Conservation (phyloP, 495 filamentous ascomycete species). For the Mycothermus thermophilus region DNA sequence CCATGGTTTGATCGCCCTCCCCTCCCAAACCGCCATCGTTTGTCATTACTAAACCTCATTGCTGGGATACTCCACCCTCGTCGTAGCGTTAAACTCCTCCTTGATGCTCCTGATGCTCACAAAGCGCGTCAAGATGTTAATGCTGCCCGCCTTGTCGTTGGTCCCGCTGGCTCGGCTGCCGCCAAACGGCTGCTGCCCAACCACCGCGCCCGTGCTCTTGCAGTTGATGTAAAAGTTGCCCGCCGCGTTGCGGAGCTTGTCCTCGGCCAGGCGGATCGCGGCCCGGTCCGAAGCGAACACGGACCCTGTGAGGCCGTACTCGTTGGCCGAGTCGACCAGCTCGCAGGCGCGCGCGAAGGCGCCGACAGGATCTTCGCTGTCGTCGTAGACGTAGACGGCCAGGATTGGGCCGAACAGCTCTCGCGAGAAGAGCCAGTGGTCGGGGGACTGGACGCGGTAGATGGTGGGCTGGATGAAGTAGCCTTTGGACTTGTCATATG, state of each 20-base stretch:
- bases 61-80: constrained; percentile 65
- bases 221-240: constrained; percentile 92
- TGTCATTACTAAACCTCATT: too few species aligned
- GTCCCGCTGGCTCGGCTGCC: constrained; percentile 76
- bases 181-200: constrained; percentile 87
- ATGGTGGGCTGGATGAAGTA: constrained; percentile 64
- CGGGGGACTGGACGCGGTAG: constrained; percentile 45
- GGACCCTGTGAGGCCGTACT: constrained; percentile 68
- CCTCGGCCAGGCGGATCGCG: constrained; percentile 53
- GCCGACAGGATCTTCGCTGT: constrained; percentile 36
- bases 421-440: constrained; percentile 51
- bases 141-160: constrained; percentile 82
- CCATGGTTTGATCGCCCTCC: too few species aligned
- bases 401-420: constrained; percentile 73
- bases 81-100: constrained; percentile 67
- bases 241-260: constrained; percentile 60
- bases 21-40: too few species aligned
- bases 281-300: constrained; percentile 63
- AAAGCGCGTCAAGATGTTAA: constrained; percentile 60
- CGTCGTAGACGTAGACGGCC: constrained; percentile 57
- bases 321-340: constrained; percentile 48
- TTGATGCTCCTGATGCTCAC: constrained; percentile 77
- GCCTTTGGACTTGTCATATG: constrained; percentile 51
- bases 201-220: constrained; percentile 84
- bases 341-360: constrained; percentile 43